Evolutionary conservation across 2,329 filamentous ascomycete species (phyloP).

Genomic region (Pseudocercospora musae): DNA sequence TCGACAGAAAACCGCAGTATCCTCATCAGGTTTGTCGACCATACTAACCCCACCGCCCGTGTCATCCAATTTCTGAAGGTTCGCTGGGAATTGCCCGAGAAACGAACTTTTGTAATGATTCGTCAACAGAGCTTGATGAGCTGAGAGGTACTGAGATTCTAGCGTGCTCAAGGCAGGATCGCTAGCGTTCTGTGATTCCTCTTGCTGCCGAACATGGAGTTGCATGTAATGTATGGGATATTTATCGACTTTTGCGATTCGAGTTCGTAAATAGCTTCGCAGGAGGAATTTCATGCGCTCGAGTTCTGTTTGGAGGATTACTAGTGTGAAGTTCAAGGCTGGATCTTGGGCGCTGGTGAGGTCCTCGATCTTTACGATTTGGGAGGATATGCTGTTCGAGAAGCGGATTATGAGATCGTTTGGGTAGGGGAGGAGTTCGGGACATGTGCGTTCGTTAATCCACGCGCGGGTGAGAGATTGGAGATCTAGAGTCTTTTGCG

Average conservation of each 20-base stretch:
- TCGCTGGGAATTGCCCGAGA: slow-evolving; percentile 72
- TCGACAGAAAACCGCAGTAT: slow-evolving; percentile 80
- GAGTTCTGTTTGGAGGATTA: slow-evolving; percentile 93
- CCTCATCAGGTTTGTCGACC: slow-evolving; percentile 82
- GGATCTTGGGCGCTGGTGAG: slow-evolving; percentile 79
- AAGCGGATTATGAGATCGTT: slow-evolving; percentile 62
- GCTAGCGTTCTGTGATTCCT: neutral
- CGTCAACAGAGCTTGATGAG: slow-evolving; percentile 80
- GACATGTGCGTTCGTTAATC: slow-evolving; percentile 86
- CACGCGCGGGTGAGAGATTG: slow-evolving; percentile 87
- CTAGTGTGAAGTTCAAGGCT: slow-evolving; percentile 86
- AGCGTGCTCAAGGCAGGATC: slow-evolving; percentile 60
- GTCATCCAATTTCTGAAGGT: slow-evolving; percentile 83
- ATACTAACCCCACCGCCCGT: slow-evolving; percentile 85
- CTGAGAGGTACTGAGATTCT: slow-evolving; percentile 77
- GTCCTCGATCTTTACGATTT: slow-evolving; percentile 43
- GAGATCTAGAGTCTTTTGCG: slow-evolving; percentile 66
- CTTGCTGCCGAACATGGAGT: slow-evolving; percentile 49
- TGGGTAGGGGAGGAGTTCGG: slow-evolving; percentile 80
- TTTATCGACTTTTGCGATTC: slow-evolving; percentile 74
- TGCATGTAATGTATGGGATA: neutral
- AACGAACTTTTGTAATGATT: slow-evolving; percentile 85
- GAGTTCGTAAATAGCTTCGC: slow-evolving; percentile 73
- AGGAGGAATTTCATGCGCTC: slow-evolving; percentile 92
- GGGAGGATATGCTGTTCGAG: slow-evolving; percentile 12